These are phyloP conservation scores for Eleusine indica DNA, from an alignment of 176 grass and related monocot species.

Conservation along the genomic window DNA sequence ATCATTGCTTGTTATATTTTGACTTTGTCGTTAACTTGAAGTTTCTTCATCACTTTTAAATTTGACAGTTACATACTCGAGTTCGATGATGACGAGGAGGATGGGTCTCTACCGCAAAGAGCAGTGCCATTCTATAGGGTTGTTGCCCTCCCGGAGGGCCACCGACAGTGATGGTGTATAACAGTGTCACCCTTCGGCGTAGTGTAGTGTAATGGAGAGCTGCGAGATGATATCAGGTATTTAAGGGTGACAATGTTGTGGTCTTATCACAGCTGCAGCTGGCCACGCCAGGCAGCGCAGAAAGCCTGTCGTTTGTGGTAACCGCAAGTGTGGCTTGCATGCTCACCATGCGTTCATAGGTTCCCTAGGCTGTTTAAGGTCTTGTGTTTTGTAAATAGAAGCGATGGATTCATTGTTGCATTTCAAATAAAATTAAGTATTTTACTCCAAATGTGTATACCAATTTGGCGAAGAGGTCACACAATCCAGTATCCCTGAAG, in stretches of 20 bases:
- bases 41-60: background rate
- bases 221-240: background rate
- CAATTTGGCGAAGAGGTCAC: background rate
- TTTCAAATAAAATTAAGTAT: background rate
- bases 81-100: constrained; percentile 98
- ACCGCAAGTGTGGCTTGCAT: background rate
- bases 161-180: constrained; percentile 59
- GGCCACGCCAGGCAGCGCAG: no score
- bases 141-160: constrained; percentile 84
- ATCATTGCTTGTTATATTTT: background rate
- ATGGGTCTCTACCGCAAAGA: constrained; percentile 82
- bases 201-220: background rate
- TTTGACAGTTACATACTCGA: constrained; percentile 74
- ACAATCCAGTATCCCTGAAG: no score
- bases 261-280: background rate
- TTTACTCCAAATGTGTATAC: background rate
- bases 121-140: constrained; percentile 84
- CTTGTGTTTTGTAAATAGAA: background rate
- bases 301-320: no score
- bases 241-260: background rate
- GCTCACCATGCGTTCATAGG: background rate
- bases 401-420: no score
- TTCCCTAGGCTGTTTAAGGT: background rate
- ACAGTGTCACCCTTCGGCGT: background rate
- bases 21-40: background rate